Base-by-base conservation (phyloP, 352 stramenopile genomes). In the Phytophthora sp. region DNA sequence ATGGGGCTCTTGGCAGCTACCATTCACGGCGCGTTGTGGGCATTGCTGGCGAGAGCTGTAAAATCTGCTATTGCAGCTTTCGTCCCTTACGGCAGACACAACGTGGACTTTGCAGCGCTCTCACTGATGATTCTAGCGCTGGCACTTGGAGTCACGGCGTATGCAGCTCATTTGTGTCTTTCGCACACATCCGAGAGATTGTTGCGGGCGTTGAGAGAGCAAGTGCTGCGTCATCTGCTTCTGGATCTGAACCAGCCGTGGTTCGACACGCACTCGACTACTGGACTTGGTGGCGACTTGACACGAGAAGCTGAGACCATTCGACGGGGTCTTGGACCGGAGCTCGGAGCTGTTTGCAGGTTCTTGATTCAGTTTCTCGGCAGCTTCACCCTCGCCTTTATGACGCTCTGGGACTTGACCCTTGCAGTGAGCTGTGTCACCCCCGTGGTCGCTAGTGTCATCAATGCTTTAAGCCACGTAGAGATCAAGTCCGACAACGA, bases 131-230 rank as follows among this genome's bases (percentile, higher is more conserved):
- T 72, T 8, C 23, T 68, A 26, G 52, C 63, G 1, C 20, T 72
- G 30, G 57, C 57, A 2, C 44, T 72, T 0, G 63, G 50, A 0
- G 35, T 63, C 2, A 72, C 63, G 4, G 63, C 57, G 10, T 72
- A 71, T 18, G 50, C 62, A 15, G 39, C 62, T 23, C 55, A 71
- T 7, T 51, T 71, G 62, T 71, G 62, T 44, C 55, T 71, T 5
- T 56, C 62, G 11, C 62, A 71, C 37, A 49, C 41, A 9, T 12
- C 62, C 1, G 63, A 72, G 41, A 45, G 50, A n/a, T 32, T 68
- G 4, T 45, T 68, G 11, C 27, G 50, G 34, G 43, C 45, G 12
- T 45, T 68, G 24, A 58, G 57, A 12, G 57, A 68, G 50, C 63
- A 72, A 35, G 31, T 64, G 6, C 39, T 72, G 32, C 56, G 63